Conservation (phyloP, 331 rosid genomes). For the Arachis monticola region DNA sequence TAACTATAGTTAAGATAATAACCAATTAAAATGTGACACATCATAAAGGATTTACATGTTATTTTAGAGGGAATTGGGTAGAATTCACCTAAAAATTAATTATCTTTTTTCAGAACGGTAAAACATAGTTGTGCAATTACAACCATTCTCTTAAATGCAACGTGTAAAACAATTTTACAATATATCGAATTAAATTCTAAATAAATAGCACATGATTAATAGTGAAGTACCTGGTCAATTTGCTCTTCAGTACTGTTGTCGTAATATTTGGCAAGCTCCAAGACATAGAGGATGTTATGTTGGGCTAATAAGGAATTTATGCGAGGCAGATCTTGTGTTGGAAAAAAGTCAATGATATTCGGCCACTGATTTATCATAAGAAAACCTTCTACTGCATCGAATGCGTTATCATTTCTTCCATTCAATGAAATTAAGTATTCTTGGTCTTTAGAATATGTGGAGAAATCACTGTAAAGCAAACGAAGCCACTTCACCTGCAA, state of each 20-base stretch:
- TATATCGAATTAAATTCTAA: no score
- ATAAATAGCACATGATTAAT: no score
- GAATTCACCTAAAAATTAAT: no score
- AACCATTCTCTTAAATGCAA: no score
- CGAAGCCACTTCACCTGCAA: constrained; percentile 74
- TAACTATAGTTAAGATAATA: no score
- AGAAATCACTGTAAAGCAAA: constrained; percentile 66
- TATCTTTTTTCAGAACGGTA: no score
- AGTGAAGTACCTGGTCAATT: constrained; percentile 45
- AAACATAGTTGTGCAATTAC: no score
- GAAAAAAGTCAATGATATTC: constrained; percentile 67
- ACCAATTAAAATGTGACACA: no score
- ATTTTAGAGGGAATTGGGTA: no score
- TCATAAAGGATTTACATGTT: no score
- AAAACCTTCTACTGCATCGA: constrained; percentile 68
- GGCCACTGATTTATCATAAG: constrained; percentile 60
- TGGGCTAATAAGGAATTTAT: constrained; percentile 51
- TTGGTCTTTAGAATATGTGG: constrained; percentile 62
- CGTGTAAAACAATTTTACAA: no score
- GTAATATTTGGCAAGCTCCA: constrained; percentile 64
- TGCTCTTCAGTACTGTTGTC: constrained; percentile 38
- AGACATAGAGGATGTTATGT: constrained; percentile 54
- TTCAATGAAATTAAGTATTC: constrained; percentile 59
- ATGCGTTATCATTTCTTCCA: constrained; percentile 42
- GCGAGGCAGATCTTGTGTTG: constrained; percentile 48